A percentile compares a stretch with the other conserved stretches of the same genome.
phyloP scores from a whole-genome alignment of 495 filamentous ascomycete species.

The Rhypophila decipiens region DNA sequence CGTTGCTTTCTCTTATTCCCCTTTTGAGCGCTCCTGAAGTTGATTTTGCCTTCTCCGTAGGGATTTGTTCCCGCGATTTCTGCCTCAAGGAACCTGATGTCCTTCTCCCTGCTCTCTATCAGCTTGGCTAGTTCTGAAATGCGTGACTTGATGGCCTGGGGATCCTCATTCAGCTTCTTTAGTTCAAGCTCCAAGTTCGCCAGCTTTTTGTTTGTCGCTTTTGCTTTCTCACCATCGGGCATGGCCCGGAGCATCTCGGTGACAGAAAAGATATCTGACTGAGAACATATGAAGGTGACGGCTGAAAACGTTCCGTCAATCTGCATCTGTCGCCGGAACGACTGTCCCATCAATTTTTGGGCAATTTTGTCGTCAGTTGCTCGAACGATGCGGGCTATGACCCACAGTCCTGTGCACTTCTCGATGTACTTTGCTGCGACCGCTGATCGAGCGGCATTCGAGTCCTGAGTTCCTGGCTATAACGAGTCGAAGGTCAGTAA shows the following conservation, averaged over 20 bases:
- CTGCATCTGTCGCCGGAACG: slow-evolving; percentile 59
- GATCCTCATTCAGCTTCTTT: slow-evolving; percentile 29
- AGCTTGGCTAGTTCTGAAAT: background rate
- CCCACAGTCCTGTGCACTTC: slow-evolving; percentile 48
- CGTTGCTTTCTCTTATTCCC: slow-evolving; percentile 16
- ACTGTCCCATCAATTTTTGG: slow-evolving; percentile 51
- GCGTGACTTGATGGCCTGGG: background rate
- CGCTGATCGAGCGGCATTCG: slow-evolving; percentile 56
- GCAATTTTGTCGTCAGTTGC: slow-evolving; percentile 63
- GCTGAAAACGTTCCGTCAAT: slow-evolving; percentile 52
- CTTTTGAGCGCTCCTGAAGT: slow-evolving; percentile 31
- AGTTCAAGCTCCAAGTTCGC: slow-evolving; percentile 1
- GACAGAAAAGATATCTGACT: slow-evolving; percentile 58
- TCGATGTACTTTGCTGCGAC: slow-evolving; percentile 60
- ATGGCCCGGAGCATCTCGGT: slow-evolving; percentile 24
- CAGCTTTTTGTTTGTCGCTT: slow-evolving; percentile 3
- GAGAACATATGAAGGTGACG: slow-evolving; percentile 62
- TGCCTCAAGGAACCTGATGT: background rate
- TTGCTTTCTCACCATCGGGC: slow-evolving; percentile 36
- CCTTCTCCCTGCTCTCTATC: background rate
- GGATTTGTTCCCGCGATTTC: background rate
- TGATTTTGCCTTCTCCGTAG: slow-evolving; percentile 26
- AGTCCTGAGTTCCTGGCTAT: slow-evolving; percentile 55
- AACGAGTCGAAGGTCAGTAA: background rate
- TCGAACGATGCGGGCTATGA: slow-evolving; percentile 59